Evolutionary conservation across 2,329 filamentous ascomycete genomes (phyloP), one percentile per base, ranked within the genome.

Genomic region (Monascus ruber): DNA sequence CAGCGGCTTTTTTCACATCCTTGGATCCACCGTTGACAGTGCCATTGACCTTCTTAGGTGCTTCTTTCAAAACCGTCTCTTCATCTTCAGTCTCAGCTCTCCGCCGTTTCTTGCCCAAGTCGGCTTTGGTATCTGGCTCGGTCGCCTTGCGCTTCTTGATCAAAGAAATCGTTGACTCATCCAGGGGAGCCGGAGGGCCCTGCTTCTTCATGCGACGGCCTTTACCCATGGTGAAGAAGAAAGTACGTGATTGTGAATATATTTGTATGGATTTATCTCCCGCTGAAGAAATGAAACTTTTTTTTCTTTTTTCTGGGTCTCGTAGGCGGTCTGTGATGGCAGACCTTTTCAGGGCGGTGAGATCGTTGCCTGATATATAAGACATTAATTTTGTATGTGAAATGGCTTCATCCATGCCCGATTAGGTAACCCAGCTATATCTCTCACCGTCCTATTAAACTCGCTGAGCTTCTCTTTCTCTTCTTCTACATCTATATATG

Each of bases 171-270:
- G 65, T 68, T 17, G 64, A 69, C 50, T 94, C 85, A 48, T 91
- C 85, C 49, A 95, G 74, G 48, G 83, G 74, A 55, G 83, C 77
- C 39, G 91, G 91, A 48, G 82, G 73, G 40, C 87, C 89, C 75
- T 96, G 91, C 69, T 95, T 95, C 64, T 88, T 85, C 81, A 95
- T 93, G 55, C 88, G 85, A 61, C 87, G 83, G 62, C 87, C 85
- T 46, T 79, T 77, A 71, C 86, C 88, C 88, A 94, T 94, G 56
- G 61, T 78, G 59, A 59, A 35, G 33, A 43, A 26, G 49, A 41
- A 42, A 42, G 42, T 46, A 40, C 40, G 40, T 45, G 37, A 38
- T 31, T 50, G 39, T 39, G 33, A 45, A n/a, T 26, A 32, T 34
- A 24, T 25, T 26, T n/a, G 25, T 27, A 31, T 48, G 34, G 35